Base-by-base conservation (phyloP, 192 early-diverging fungal genomes). In the Entomortierella chlamydospora region DNA sequence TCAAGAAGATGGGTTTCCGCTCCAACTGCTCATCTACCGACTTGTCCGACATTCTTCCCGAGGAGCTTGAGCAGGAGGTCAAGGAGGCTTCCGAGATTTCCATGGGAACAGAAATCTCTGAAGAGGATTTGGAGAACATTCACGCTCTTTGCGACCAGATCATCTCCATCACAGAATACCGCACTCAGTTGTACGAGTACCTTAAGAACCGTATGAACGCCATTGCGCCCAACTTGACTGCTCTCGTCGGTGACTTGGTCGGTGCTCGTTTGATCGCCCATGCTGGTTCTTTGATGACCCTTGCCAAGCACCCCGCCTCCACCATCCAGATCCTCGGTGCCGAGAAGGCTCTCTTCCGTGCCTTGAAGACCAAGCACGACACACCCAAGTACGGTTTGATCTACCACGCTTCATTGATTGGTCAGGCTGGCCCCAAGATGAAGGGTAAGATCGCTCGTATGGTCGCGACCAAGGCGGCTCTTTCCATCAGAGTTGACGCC, bases 301-400 rank as follows among this genome's bases (percentile, higher is more conserved):
- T 99, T 72, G 92, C 95, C 82, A 99, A 99, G 88, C 92, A 95
- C 83, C 98, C 98, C 31, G 97, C 97, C 57, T 95, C 93, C 51
- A 99, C 98, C 60, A 93, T 99, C 66, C 98, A 99, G 88, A 98
- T 99, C 64, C 90, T 99, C 22, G 98, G 98, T 83, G 98, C 98
- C 39, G 98, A 99, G 87, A 99, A 99, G 92, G 98, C 98, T n/a
- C 91, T 99, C 30, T 99, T 99, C 93, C 91, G 97, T 43, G 98
- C 98, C 5, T 87, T 99, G 73, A 99, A 99, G 92, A 93, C 95
- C 81, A 99, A 99, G 87, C 93, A 95, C 82, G 92, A 96, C 83
- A 99, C 98, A 18, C 98, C 98, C 64, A 98, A 99, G 86, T 99
- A 98, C 82, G 98, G 98, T 82, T 87, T 99, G 56, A 94, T 99